Conservation (phyloP, 768 basidiomycete species). For the Mycena venus region DNA sequence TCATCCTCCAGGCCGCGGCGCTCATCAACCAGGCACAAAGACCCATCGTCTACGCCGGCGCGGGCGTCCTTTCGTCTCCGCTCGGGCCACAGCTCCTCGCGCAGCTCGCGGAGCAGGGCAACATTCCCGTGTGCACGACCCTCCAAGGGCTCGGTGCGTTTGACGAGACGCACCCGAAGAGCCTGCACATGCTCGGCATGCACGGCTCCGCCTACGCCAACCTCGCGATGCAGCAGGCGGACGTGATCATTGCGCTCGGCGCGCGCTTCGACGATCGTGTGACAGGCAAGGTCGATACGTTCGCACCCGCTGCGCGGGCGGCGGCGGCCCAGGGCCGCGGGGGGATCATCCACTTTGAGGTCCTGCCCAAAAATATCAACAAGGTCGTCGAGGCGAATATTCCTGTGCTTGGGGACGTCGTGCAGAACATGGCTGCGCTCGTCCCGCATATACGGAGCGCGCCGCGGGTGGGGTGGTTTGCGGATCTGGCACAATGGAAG, state of each 20-base stretch:
- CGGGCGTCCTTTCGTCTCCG: constrained; percentile 87
- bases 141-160: constrained; percentile 96
- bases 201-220: constrained; percentile 98
- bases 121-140: constrained; percentile 98
- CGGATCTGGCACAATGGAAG: constrained; percentile 89
- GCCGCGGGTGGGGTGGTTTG: constrained; percentile 86
- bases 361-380: constrained; percentile 98
- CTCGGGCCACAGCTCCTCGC: constrained; percentile 87
- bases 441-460: constrained; percentile 80
- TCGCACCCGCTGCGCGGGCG: constrained; percentile 91
- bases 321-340: constrained; percentile 90
- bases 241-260: constrained; percentile 97
- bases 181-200: constrained; percentile 99
- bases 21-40: constrained; percentile 94
- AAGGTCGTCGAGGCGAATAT: constrained; percentile 97
- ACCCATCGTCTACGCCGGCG: constrained; percentile 94
- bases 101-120: constrained; percentile 83
- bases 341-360: constrained; percentile 99
- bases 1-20: constrained; percentile 87
- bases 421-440: constrained; percentile 83
- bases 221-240: constrained; percentile 96
- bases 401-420: constrained; percentile 94
- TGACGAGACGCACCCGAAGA: constrained; percentile 89
- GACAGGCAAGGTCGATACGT: constrained; percentile 89
- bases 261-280: constrained; percentile 98